Base-by-base conservation (phyloP, 441 rosid genomes). In the Gossypium schwendimanii region DNA sequence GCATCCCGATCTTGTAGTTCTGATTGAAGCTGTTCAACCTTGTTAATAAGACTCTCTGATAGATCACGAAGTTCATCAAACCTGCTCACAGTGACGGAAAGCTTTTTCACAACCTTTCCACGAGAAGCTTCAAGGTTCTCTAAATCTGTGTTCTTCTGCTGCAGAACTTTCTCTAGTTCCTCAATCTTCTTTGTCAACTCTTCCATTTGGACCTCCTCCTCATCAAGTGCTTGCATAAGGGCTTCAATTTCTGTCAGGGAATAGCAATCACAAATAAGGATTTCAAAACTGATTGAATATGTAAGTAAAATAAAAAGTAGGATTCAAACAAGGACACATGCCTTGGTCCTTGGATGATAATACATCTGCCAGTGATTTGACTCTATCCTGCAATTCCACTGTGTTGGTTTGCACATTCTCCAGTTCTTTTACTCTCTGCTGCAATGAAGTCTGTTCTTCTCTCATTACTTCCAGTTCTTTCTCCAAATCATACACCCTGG, bases 151-250 rank as follows among this genome's bases (percentile, higher is more conserved):
- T 87, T 87, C 84, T 92, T 93, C 69, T 87, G 93, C 77, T 79
- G 88, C 77, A 89, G 67, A 58, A 82, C 84, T 71, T 80, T 89
- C 79, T 88, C 94, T 77, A 91, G 78, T 75, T 84, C 93, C 76
- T 85, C 77, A 17, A 87, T 80, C 81, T 83, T 92, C 83, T 84
- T 86, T 24, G 79, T 85, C 82, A 88, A 81, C 81, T 82, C 91
- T 77, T 94, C 99, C 96, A 96, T 88, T 83, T 96, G 98, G 66
- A 85, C 81, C 88, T 94, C 99, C 87, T 94, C 98, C 83, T 89
- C 99, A 60, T 94, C 99, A 78, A 96, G 97, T 55, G 99, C 99
- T 91, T 96, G 98, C 92, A 88, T 96, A 63, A 96, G 88, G 41
- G 92, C 88, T 79, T 94, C 98, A 65, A 94, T 91, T 86, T 96